Conservation (phyloP, 2,329 filamentous ascomycete genomes). For the Mollisiaceae sp. region DNA sequence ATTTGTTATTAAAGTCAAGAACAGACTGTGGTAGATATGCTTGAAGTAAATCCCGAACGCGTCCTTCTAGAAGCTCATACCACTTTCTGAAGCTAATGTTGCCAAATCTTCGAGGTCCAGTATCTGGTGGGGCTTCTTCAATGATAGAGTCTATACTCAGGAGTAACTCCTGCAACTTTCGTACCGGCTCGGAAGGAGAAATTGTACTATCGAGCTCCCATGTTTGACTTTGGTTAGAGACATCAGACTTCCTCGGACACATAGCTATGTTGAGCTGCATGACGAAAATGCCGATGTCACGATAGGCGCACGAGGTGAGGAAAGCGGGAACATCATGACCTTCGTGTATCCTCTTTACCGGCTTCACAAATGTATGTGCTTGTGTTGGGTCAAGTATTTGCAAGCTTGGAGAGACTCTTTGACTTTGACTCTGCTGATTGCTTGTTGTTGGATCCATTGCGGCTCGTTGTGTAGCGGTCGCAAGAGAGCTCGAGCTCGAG, state of each 20-base stretch:
- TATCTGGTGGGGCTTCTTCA: slow-evolving; percentile 80
- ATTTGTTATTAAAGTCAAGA: slow-evolving; percentile 31
- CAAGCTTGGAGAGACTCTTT: slow-evolving; percentile 20
- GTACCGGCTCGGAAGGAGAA: slow-evolving; percentile 54
- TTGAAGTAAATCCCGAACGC: slow-evolving; percentile 59
- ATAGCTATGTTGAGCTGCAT: slow-evolving; percentile 89
- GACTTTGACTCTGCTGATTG: background rate
- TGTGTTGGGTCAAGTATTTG: slow-evolving; percentile 51
- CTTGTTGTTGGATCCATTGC: slow-evolving; percentile 21
- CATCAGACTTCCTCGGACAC: slow-evolving; percentile 67
- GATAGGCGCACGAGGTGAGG: slow-evolving; percentile 80
- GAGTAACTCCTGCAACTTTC: slow-evolving; percentile 69
- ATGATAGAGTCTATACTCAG: slow-evolving; percentile 68
- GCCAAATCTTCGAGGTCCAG: slow-evolving; percentile 86
- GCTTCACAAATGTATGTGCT: slow-evolving; percentile 66
- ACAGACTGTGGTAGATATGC: slow-evolving; percentile 59
- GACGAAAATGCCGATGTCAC: slow-evolving; percentile 84
- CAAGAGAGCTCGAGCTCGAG: background rate
- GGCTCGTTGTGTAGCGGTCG: background rate
- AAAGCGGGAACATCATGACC: slow-evolving; percentile 82
- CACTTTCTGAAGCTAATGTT: slow-evolving; percentile 90
- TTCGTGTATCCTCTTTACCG: slow-evolving; percentile 83
- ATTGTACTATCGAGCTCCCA: slow-evolving; percentile 53
- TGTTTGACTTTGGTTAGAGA: slow-evolving; percentile 52
- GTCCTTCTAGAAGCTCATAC: slow-evolving; percentile 71